These are phyloP conservation scores for Phycomyces blakesleeanus DNA, from an alignment of 192 early-diverging fungal species.

Conservation along the genomic window DNA sequence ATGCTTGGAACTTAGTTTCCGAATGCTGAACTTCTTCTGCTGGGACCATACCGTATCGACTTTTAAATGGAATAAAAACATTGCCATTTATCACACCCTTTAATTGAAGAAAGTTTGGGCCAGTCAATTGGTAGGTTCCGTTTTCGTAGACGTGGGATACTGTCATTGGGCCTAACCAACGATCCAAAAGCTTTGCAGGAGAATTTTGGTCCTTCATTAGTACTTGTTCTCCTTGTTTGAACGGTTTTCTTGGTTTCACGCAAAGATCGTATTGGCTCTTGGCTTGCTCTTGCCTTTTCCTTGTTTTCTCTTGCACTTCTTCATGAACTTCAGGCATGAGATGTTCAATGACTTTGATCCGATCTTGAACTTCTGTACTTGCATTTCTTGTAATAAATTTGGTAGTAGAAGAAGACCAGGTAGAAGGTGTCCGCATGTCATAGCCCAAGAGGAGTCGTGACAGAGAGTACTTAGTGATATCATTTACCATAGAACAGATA, in stretches of 20 bases:
- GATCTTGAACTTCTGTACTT: slow-evolving; percentile 5
- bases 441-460: slow-evolving; percentile 15
- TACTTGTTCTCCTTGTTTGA: not conserved
- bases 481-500: not conserved
- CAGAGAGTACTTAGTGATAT: slow-evolving; percentile 4
- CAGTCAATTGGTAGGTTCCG: not conserved
- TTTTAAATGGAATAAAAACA: too few species aligned
- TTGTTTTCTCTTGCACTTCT: not conserved
- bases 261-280: not conserved
- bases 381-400: too few species aligned
- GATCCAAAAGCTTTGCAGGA: not conserved
- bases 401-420: not conserved
- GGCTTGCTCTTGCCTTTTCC: not conserved
- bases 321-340: not conserved
- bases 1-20: too few species aligned
- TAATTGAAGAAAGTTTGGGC: too few species aligned
- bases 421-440: slow-evolving; percentile 5
- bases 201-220: not conserved
- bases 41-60: too few species aligned
- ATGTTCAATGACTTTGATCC: not conserved
- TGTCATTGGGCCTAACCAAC: slow-evolving; percentile 3
- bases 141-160: not conserved
- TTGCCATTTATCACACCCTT: too few species aligned
- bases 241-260: not conserved
- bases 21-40: too few species aligned